A percentile compares a stretch with the other conserved stretches of the same genome.
phyloP scores from a whole-genome alignment of 345 rosid genomes.

The Gossypium turneri region DNA sequence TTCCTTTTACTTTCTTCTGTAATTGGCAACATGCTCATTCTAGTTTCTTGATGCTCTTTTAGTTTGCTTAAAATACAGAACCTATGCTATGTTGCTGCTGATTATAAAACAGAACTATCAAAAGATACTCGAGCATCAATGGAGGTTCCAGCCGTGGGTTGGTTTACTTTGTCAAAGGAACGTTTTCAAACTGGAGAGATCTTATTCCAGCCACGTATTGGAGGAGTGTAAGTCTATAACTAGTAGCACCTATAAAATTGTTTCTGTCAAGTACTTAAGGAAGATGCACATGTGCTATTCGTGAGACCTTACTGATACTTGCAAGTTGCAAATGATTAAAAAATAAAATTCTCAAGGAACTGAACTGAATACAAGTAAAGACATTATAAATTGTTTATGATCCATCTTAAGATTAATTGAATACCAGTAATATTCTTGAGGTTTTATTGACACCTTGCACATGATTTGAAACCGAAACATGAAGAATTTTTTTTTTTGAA shows the following conservation, averaged over 20 bases:
- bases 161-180: slow-evolving; percentile 73
- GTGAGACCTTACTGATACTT: background rate
- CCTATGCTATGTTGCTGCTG: slow-evolving; percentile 85
- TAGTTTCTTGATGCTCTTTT: slow-evolving; percentile 19
- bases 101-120: slow-evolving; percentile 61
- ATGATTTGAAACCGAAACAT: slow-evolving; percentile 1
- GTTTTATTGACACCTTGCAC: background rate
- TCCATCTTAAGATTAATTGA: background rate
- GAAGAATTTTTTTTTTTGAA: background rate
- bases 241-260: slow-evolving; percentile 2
- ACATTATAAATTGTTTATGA: background rate
- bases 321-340: background rate
- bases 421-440: background rate
- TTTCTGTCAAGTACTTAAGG: background rate
- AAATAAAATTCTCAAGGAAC: background rate
- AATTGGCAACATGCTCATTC: background rate
- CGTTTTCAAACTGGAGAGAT: slow-evolving; percentile 93
- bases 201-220: slow-evolving; percentile 79
- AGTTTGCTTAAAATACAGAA: slow-evolving; percentile 41
- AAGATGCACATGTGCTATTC: background rate
- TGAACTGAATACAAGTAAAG: background rate
- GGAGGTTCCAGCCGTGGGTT: slow-evolving; percentile 66
- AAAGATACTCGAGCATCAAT: slow-evolving; percentile 62
- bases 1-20: background rate
- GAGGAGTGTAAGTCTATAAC: slow-evolving; percentile 66